phyloP scores from a whole-genome alignment of 2,329 filamentous ascomycete species.

The Fusarium redolens region DNA sequence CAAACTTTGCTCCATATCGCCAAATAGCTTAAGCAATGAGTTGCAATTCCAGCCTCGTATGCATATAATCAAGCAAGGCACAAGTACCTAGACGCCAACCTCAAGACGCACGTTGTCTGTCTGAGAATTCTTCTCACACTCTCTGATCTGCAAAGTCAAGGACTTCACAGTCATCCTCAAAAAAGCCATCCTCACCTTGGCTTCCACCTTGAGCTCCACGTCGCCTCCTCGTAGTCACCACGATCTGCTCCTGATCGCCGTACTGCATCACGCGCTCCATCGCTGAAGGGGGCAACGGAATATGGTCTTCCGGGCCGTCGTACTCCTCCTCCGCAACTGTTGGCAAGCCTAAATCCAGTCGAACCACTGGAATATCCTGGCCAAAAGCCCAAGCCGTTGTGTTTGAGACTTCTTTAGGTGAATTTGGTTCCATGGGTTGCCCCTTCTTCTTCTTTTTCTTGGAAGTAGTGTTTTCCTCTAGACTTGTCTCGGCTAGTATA shows the following conservation, averaged over 20 bases:
- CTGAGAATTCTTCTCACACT: slow-evolving; percentile 56
- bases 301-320: slow-evolving; percentile 63
- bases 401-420: slow-evolving; percentile 30
- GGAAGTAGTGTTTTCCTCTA: slow-evolving; percentile 53
- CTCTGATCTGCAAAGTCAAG: slow-evolving; percentile 84
- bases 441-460: slow-evolving; percentile 54
- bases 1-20: slow-evolving; percentile 23
- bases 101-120: slow-evolving; percentile 14
- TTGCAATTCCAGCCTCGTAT: slow-evolving; percentile 23
- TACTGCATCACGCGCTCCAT: slow-evolving; percentile 72
- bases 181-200: slow-evolving; percentile 79
- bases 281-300: slow-evolving; percentile 70
- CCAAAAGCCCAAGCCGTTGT: slow-evolving; percentile 69
- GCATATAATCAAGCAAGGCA: slow-evolving; percentile 39
- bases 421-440: slow-evolving; percentile 37
- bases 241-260: slow-evolving; percentile 78
- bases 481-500: slow-evolving; percentile 54
- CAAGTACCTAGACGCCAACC: slow-evolving; percentile 26
- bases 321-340: slow-evolving; percentile 64
- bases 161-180: slow-evolving; percentile 93
- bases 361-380: slow-evolving; percentile 61
- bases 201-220: slow-evolving; percentile 62
- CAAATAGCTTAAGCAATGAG: slow-evolving; percentile 26
- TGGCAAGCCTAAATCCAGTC: slow-evolving; percentile 64
- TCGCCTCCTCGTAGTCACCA: slow-evolving; percentile 82